Conservation (phyloP, 2,329 filamentous ascomycete species). For the Akanthomyces uredinophilus region DNA sequence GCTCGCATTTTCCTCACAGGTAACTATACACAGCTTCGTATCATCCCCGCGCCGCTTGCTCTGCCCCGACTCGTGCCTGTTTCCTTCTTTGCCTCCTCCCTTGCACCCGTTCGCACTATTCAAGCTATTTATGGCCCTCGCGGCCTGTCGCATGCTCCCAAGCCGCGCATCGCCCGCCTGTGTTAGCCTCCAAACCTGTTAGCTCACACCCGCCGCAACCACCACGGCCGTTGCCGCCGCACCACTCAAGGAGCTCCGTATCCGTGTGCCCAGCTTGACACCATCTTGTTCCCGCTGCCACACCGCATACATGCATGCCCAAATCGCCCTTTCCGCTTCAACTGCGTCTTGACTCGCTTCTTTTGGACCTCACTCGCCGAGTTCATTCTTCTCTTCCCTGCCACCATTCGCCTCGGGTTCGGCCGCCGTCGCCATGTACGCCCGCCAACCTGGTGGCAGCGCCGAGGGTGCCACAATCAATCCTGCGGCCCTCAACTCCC, state of each 20-base stretch:
- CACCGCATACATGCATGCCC: slow-evolving; percentile 13
- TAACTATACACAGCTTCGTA: slow-evolving; percentile 8
- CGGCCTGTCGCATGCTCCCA: neutral
- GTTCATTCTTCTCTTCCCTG: slow-evolving; percentile 16
- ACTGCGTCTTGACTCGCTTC: slow-evolving; percentile 5
- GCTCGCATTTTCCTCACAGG: neutral
- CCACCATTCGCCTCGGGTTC: slow-evolving; percentile 18
- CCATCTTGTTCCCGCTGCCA: slow-evolving; percentile 11
- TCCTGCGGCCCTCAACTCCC: slow-evolving; percentile 76
- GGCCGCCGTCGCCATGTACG: slow-evolving; percentile 31
- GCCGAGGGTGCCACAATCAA: slow-evolving; percentile 87
- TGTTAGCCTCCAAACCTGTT: neutral
- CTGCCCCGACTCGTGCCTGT: neutral
- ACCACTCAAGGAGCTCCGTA: slow-evolving; percentile 13
- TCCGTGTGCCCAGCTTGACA: slow-evolving; percentile 17
- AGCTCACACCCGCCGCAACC: slow-evolving; percentile 8
- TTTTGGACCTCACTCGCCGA: neutral
- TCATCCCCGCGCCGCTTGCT: neutral
- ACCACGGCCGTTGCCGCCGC: slow-evolving; percentile 14
- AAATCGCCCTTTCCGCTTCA: slow-evolving; percentile 1
- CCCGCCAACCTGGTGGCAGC: slow-evolving; percentile 58
- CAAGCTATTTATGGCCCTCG: neutral
- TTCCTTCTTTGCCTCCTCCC: neutral
- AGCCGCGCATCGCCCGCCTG: slow-evolving; percentile 4
- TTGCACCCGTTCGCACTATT: neutral